These are phyloP conservation scores for Trichoderma lentiforme DNA, from an alignment of 2,329 filamentous ascomycete genomes.

Conservation along the genomic window DNA sequence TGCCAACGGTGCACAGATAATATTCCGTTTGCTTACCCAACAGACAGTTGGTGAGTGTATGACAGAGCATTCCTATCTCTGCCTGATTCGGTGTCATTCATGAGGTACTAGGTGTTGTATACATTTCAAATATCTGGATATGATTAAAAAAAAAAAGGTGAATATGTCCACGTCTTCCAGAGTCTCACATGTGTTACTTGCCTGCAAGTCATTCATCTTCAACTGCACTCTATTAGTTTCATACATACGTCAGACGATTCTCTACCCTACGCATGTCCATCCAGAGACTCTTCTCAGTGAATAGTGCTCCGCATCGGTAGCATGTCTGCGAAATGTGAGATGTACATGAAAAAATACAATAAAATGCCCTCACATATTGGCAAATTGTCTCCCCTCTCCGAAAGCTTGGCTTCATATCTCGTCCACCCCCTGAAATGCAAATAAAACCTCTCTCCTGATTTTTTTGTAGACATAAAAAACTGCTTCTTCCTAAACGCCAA, in stretches of 20 bases:
- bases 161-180: background rate
- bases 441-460: background rate
- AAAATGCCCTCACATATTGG: background rate
- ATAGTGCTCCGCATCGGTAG: background rate
- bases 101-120: background rate
- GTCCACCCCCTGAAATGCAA: background rate
- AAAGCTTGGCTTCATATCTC: background rate
- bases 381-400: background rate
- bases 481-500: conserved; percentile 12
- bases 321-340: background rate
- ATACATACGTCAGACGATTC: background rate
- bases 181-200: background rate
- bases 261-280: background rate
- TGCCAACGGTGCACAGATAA: background rate
- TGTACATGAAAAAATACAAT: background rate
- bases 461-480: background rate
- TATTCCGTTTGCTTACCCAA: background rate
- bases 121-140: background rate
- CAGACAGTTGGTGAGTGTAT: background rate
- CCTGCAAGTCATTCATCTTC: background rate
- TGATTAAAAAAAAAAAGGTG: background rate
- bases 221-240: background rate
- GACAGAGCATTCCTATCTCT: background rate
- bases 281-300: background rate
- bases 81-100: background rate